Evolutionary conservation across 192 early-diverging fungal genomes (phyloP).

Genomic region (Backusella circina): DNA sequence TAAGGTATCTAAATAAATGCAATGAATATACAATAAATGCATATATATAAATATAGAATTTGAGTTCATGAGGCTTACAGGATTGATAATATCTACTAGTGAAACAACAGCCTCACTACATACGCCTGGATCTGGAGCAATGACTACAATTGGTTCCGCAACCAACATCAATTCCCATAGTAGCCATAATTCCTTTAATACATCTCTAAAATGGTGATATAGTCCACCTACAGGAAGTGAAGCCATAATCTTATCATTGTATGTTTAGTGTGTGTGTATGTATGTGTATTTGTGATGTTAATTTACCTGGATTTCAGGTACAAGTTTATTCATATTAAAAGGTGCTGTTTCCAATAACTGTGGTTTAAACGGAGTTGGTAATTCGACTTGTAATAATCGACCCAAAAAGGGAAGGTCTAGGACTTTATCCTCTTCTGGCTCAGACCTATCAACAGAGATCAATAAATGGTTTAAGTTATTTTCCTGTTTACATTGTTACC

Average conservation of each 20-base stretch:
- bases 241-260: conserved; percentile 52
- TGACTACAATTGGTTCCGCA: conserved; percentile 85
- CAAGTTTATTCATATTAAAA: conserved; percentile 63
- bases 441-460: conserved; percentile 1
- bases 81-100: conserved; percentile 94
- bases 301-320: conserved; percentile 59
- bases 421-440: conserved; percentile 55
- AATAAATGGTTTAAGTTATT: not conserved
- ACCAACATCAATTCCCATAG: conserved; percentile 95
- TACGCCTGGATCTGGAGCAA: conserved; percentile 80
- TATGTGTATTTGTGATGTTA: not conserved
- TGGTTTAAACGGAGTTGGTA: conserved; percentile 60
- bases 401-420: conserved; percentile 76
- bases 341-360: conserved; percentile 71
- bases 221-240: conserved; percentile 63
- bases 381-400: conserved; percentile 61
- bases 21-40: not conserved
- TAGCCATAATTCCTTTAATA: conserved; percentile 83
- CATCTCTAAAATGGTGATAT: conserved; percentile 75
- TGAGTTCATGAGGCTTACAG: conserved; percentile 49
- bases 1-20: conserved; percentile 67
- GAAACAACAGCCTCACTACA: conserved; percentile 81
- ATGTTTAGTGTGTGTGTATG: not conserved
- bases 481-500: conserved; percentile 38
- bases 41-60: not conserved